Conservation (phyloP, 306 rosid genomes). For the Macrotyloma uniflorum region DNA sequence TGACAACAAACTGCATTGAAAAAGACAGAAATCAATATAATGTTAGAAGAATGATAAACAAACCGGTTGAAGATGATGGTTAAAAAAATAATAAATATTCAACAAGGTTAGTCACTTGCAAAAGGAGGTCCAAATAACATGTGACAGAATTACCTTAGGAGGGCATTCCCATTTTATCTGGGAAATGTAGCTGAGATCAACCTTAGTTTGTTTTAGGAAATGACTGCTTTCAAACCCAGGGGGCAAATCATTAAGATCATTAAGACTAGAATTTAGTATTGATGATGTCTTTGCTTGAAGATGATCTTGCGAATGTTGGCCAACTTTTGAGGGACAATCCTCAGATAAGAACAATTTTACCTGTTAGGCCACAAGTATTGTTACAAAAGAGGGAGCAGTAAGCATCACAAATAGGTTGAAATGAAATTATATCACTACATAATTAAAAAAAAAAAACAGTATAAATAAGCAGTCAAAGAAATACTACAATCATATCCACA, state of each 20-base stretch:
- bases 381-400: not conserved
- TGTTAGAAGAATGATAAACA: conserved; percentile 22
- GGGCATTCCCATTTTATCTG: conserved; percentile 70
- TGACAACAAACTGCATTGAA: conserved; percentile 56
- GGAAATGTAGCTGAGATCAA: conserved; percentile 35
- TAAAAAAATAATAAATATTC: not conserved
- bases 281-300: conserved; percentile 52
- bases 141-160: conserved; percentile 50
- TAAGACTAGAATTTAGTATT: conserved; percentile 40
- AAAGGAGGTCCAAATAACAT: conserved; percentile 7
- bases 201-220: conserved; percentile 34
- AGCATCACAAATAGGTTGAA: conserved; percentile 7
- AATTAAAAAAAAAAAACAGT: not conserved
- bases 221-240: conserved; percentile 70
- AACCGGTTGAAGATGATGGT: not conserved
- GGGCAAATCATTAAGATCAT: conserved; percentile 50
- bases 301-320: conserved; percentile 48
- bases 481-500: not conserved
- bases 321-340: conserved; percentile 65
- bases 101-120: not conserved
- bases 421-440: not conserved
- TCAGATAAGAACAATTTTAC: conserved; percentile 61
- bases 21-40: conserved; percentile 10
- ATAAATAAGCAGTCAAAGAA: not conserved
- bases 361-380: conserved; percentile 40